Base-by-base conservation (phyloP, 1,284 basidiomycete genomes). In the Microbotryum silenes-acaulis region DNA sequence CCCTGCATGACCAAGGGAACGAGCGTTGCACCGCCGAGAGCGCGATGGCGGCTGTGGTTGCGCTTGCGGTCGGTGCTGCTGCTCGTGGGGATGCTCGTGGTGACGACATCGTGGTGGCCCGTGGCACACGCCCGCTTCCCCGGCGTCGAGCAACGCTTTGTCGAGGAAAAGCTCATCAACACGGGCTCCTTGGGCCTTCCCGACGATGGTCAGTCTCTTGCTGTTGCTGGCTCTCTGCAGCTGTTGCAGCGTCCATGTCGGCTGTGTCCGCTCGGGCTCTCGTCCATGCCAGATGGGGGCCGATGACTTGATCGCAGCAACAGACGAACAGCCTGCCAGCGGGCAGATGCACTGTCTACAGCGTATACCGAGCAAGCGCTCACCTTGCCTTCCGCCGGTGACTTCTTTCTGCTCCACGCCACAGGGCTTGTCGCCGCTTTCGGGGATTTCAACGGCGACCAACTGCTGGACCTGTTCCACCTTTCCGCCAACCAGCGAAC, bases 361-460 rank as follows among this genome's bases (percentile, higher is more conserved):
- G 14, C 37, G 6, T 16, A 16, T 16, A 9, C 37, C 37, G 37
- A 42, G 37, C 37, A 10, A 42, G 37, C 37, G 16, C 37, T 42
- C 16, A 42, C 37, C 12, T 1, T 3, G 16, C 80, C 97, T 51
- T 79, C 96, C 63, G 80, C 84, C 67, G 86, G 91, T 1, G 92
- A 91, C 2, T 76, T 83, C 0, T 79, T 96, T 70, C 93, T 91
- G 1, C 77, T 98, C 21, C 68, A 68, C 23, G 81, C 74, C 21
- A 66, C 83, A 47, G 84, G 83, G 25, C 82, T 88, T 60, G 81
- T 96, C 31, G 81, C 89, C 54, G 93, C 92, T 2, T 88, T 92
- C 72, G 94, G 91, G 33, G 94, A 98, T 77, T 93, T 91, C 75
- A 86, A 97, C 74, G 92, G 89, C 6, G 92, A 97, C 75, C 91